Evolutionary conservation across 352 stramenopile species (phyloP), one percentile per base, ranked within the genome.

Genomic region (Phytophthora sansomeana): DNA sequence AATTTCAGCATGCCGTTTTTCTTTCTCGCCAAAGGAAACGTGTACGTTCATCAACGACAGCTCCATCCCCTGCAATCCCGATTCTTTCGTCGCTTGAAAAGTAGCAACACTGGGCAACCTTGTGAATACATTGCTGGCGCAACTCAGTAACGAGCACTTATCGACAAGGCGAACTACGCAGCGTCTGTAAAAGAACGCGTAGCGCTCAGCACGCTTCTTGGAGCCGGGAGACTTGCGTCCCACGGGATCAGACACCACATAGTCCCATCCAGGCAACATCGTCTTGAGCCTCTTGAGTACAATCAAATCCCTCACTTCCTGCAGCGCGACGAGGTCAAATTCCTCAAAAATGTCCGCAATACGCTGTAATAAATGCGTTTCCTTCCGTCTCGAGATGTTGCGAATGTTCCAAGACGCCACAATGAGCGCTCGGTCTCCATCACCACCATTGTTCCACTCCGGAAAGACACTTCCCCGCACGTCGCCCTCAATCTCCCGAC

Each of bases 371-470:
- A 77, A 58, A 30, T 57, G 52, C 10, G 67, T 62, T 5, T 84
- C 71, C 35, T 82, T 80, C n/a, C 54, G 63, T 24, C 71, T 75
- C 3, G 83, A 91, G 58, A 91, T 61, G 44, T 91, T 89, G 69
- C 81, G 80, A n/a, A 93, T 82, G 28, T 93, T 93, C 81, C 80
- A 91, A 53, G 81, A 89, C 0, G 78, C 85, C 6, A 91, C 55
- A 33, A 92, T 59, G 17, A 92, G 21, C 19, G 65, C 63, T 24
- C 26, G 58, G 19, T 64, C 55, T 11, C 30, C 24, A 44, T 41
- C 11, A 10, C 43, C n/a, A 48, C 11, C 29, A 9, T 41, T 16
- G 9, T 32, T 53, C 36, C 17, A 17, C 19, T 10, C 69, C 13
- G 56, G 51, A 19, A 87, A 74, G 3, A 87, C 60, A 36, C 53